phyloP scores from a whole-genome alignment of 257 asterid species.

The Coffea eugenioides region DNA sequence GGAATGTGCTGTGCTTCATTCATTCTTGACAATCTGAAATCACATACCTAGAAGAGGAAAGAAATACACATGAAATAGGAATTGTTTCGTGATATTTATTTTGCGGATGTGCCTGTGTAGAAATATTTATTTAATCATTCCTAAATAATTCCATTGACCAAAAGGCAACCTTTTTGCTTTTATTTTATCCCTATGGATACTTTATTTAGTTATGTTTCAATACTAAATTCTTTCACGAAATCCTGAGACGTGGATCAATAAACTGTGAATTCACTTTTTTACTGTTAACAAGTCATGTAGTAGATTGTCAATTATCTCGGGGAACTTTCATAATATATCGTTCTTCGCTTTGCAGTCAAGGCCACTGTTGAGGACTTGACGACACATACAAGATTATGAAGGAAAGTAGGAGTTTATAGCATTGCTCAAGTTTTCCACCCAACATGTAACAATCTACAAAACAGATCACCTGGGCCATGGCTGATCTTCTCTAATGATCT shows the following conservation, averaged over 20 bases:
- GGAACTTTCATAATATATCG: background rate
- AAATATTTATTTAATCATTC: too few relatives aligned
- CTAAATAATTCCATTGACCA: too few relatives aligned
- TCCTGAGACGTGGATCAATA: too few relatives aligned
- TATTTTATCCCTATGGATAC: too few relatives aligned
- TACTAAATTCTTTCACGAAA: too few relatives aligned
- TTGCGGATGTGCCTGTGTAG: background rate
- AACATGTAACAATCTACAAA: background rate
- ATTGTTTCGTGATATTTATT: background rate
- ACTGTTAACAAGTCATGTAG: background rate
- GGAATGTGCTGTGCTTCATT: constrained; percentile 92
- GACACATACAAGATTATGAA: too few relatives aligned
- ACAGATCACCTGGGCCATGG: background rate
- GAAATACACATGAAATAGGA: constrained; percentile 17
- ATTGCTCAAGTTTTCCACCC: background rate
- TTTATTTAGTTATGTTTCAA: too few relatives aligned
- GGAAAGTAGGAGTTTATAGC: background rate
- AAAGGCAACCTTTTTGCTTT: too few relatives aligned
- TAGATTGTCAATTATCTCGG: background rate
- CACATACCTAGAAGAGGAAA: constrained; percentile 67
- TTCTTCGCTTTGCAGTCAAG: background rate
- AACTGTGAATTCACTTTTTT: too few relatives aligned
- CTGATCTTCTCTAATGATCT: background rate
- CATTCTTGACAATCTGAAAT: constrained; percentile 89
- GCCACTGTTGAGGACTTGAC: background rate